phyloP scores from a whole-genome alignment of 164 flowering plant species.

The Dillenia turbinata region DNA sequence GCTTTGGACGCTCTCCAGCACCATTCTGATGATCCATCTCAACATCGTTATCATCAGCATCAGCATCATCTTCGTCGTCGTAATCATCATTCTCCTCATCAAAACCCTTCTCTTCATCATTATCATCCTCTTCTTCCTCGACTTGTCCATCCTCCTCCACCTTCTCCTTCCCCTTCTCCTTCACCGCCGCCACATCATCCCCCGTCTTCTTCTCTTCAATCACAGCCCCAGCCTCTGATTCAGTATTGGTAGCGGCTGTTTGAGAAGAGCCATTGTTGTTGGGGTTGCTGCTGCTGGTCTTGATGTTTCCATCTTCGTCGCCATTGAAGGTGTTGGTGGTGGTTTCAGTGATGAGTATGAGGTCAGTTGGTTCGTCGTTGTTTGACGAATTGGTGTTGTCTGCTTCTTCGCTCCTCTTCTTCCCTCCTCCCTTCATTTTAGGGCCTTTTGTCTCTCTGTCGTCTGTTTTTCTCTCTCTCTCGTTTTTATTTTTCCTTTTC shows the following conservation, averaged over 20 bases:
- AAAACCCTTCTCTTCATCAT: conserved; percentile 10
- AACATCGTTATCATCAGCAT: not conserved
- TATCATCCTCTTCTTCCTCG: conserved; percentile 21
- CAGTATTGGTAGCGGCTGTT: too few species aligned
- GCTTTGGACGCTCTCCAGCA: conserved; percentile 39
- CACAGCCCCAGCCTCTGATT: not conserved
- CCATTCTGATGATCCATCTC: not conserved
- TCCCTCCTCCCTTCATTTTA: not conserved
- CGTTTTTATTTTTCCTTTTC: not conserved
- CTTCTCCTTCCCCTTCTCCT: conserved; percentile 20
- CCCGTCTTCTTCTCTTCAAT: conserved; percentile 9
- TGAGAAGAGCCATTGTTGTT: too few species aligned
- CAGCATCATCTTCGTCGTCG: not conserved
- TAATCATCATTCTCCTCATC: conserved; percentile 3
- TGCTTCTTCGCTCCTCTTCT: not conserved
- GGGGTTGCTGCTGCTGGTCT: too few species aligned
- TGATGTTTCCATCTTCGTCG: not conserved
- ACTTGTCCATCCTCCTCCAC: conserved; percentile 26
- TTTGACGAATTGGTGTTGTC: not conserved
- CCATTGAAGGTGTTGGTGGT: not conserved
- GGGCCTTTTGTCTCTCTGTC: not conserved
- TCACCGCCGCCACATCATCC: conserved; percentile 16
- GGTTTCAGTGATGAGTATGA: not conserved
- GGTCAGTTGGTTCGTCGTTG: too few species aligned
- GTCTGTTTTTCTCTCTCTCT: not conserved